Percentiles rank a stretch among this genome's conserved stretches.
phyloP scores from a whole-genome alignment of 163 green algal genomes.

The Volvox carteri region DNA sequence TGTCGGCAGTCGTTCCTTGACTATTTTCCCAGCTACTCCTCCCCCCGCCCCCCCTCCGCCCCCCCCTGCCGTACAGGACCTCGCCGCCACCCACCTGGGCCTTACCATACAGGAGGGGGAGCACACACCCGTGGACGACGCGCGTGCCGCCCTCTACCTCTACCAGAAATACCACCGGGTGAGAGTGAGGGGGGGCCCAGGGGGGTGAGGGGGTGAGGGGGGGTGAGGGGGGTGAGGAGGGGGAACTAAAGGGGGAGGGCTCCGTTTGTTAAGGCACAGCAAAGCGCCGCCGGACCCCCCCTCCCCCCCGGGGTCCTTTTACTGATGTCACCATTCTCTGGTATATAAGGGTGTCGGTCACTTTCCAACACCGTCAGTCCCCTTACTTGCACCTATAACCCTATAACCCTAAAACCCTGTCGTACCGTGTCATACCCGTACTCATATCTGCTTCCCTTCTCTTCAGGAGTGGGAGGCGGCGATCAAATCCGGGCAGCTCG shows the following conservation, averaged over 20 bases:
- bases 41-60: conserved; percentile 59
- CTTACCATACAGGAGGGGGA: conserved; percentile 88
- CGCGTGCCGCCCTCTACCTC: conserved; percentile 89
- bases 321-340: too few relatives aligned
- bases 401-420: background rate
- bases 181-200: background rate
- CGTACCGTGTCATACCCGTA: background rate
- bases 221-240: background rate
- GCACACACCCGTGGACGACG: conserved; percentile 94
- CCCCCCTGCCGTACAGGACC: conserved; percentile 47
- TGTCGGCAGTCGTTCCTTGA: too few relatives aligned
- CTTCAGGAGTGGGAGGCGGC: conserved; percentile 60
- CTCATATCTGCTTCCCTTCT: background rate
- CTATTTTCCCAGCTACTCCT: too few relatives aligned
- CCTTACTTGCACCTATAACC: too few relatives aligned
- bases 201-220: background rate
- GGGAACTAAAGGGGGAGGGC: background rate
- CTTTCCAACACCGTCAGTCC: too few relatives aligned
- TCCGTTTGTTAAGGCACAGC: too few relatives aligned
- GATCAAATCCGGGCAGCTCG: background rate
- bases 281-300: too few relatives aligned
- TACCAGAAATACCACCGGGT: conserved; percentile 89
- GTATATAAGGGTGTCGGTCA: too few relatives aligned
- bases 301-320: too few relatives aligned
- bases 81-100: conserved; percentile 83